Evolutionary conservation across 2,329 filamentous ascomycete genomes (phyloP), one percentile per base, ranked within the genome.

Genomic region (Scopulariopsis brevicaulis): DNA sequence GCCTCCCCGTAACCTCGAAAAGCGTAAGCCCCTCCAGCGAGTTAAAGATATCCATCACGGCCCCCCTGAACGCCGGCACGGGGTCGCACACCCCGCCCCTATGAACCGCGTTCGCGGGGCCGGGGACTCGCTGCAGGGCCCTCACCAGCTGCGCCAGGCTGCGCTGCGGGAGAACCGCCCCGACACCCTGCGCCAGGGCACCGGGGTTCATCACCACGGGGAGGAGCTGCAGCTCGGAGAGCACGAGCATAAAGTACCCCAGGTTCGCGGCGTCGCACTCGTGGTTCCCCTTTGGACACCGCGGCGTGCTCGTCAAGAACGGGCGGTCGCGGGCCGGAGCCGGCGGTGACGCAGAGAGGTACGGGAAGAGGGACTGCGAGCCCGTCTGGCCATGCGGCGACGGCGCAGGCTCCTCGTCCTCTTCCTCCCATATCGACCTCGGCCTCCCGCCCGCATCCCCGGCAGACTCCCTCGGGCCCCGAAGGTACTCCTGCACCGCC

Each of bases 201-300:
- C 65, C 54, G 0, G 68, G 66, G 1, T 69, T 67, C 64, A 78
- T 64, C 4, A 79, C 67, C 5, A 69, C 70, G 2, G 71, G 66
- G 2, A 79, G 63, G 1, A 80, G 65, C 50, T 71, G 70, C 56
- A 80, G 67, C 61, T 80, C 75, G 55, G 75, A 74, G 57, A 75
- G 77, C 0, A 74, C 67, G n/a, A 79, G 68, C 73, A 81, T 77
- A 37, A 80, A 63, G 77, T 77, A 82, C 3, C 79, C 79, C 0
- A 82, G 68, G 57, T 78, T 80, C 0, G 73, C 73, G 0, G 78
- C 77, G 60, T 82, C 79, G 58, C 79, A 82, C 63, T 69, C 67
- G 57, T 76, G 77, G 57, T 72, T 77, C 0, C 76, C 75, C 59
- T 71, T 77, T 18, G 77, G 76, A 58, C 79, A 82, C 37, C 78